Percentiles rank a stretch among this genome's conserved stretches.
These are phyloP conservation scores for Penicillium cinerascens DNA, from an alignment of 495 filamentous ascomycete genomes.

Conservation along the genomic window DNA sequence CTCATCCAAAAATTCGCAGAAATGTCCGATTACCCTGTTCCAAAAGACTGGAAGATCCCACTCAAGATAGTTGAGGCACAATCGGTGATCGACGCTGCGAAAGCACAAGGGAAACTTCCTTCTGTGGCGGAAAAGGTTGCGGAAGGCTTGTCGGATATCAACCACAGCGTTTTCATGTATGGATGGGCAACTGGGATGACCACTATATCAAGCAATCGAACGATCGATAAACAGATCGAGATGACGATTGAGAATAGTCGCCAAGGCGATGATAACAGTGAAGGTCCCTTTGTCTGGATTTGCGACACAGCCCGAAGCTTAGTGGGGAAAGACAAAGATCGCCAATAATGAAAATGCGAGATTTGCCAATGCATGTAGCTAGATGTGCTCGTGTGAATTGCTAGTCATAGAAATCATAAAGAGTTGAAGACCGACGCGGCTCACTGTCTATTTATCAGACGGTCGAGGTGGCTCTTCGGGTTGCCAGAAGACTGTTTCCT, in stretches of 20 bases:
- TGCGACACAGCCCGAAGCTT: slow-evolving; percentile 62
- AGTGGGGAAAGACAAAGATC: slow-evolving; percentile 58
- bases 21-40: slow-evolving; percentile 51
- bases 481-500: slow-evolving; percentile 86
- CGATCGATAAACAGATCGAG: slow-evolving; percentile 62
- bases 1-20: slow-evolving; percentile 42
- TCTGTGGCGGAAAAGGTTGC: slow-evolving; percentile 37
- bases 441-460: slow-evolving; percentile 28
- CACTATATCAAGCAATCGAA: slow-evolving; percentile 65
- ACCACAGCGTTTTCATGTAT: slow-evolving; percentile 63
- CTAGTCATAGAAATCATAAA: not conserved
- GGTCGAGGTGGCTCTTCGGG: slow-evolving; percentile 48
- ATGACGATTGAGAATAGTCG: slow-evolving; percentile 43
- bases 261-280: slow-evolving; percentile 34
- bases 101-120: slow-evolving; percentile 31
- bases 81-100: slow-evolving; percentile 27
- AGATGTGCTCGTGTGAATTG: not conserved
- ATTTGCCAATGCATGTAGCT: not conserved
- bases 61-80: slow-evolving; percentile 44
- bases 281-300: slow-evolving; percentile 59
- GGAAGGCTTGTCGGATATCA: slow-evolving; percentile 55
- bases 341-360: slow-evolving; percentile 26
- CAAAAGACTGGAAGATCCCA: slow-evolving; percentile 47
- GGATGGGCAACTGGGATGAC: slow-evolving; percentile 60
- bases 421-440: not conserved